Evolutionary conservation across 176 grass and related monocot genomes (phyloP).

Genomic region (Raddia distichophylla): DNA sequence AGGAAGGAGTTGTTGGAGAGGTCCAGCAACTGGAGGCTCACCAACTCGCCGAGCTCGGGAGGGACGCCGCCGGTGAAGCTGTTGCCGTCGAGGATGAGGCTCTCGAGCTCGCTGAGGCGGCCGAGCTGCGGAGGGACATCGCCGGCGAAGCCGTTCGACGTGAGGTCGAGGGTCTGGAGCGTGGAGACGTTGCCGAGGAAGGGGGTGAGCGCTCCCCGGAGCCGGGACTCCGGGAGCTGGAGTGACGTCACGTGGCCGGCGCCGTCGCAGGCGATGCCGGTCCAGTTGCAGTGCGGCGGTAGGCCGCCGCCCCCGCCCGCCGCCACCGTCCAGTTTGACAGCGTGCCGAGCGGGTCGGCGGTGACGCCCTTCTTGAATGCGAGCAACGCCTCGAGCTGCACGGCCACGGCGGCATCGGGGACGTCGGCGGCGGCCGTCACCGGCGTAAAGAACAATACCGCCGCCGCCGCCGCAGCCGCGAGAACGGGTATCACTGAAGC

Average conservation of each 20-base stretch:
- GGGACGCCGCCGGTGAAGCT: constrained; percentile 63
- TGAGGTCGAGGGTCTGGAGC: constrained; percentile 71
- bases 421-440: background rate
- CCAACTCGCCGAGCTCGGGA: constrained; percentile 56
- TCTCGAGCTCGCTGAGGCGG: constrained; percentile 41
- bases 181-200: constrained; percentile 84
- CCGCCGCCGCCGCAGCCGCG: too few relatives aligned
- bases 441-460: background rate
- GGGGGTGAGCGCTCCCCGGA: constrained; percentile 68
- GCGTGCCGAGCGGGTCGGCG: constrained; percentile 56
- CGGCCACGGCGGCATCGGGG: background rate
- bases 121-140: constrained; percentile 63
- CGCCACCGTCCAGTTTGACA: constrained; percentile 54
- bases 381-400: constrained; percentile 74
- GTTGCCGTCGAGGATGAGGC: constrained; percentile 46
- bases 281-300: constrained; percentile 70
- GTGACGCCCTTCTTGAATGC: constrained; percentile 68
- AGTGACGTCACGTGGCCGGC: constrained; percentile 59
- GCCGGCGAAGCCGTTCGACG: constrained; percentile 57
- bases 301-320: background rate
- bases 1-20: constrained; percentile 54
- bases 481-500: background rate
- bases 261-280: constrained; percentile 64
- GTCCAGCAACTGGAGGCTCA: constrained; percentile 44
- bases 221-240: constrained; percentile 39